Conservation (phyloP, 768 basidiomycete genomes). For the Calocybe cyanea region DNA sequence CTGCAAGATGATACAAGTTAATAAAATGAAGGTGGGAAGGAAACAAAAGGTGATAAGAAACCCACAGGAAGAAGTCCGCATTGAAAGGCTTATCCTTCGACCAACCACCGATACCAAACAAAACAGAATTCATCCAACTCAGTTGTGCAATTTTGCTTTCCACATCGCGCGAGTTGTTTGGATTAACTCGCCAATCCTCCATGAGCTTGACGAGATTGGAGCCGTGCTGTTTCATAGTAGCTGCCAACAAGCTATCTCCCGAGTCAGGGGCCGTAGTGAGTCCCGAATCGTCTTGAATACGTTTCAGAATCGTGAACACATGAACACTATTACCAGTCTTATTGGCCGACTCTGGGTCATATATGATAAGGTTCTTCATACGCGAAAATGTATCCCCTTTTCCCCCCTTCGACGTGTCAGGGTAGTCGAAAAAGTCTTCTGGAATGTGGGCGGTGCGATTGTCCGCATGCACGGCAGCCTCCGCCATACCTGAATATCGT, state of each 20-base stretch:
- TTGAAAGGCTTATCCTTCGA: conserved; percentile 14
- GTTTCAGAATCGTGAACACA: conserved; percentile 17
- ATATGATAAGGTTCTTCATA: conserved; percentile 12
- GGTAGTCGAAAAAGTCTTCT: conserved; percentile 13
- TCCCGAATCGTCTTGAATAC: conserved; percentile 18
- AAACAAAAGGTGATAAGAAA: no score
- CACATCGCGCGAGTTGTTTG: conserved; percentile 11
- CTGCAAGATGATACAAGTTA: conserved; percentile 26
- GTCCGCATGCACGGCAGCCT: conserved; percentile 45
- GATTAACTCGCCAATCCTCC: conserved; percentile 16
- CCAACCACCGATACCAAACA: conserved; percentile 21
- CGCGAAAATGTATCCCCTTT: conserved; percentile 10
- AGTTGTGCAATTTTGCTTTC: conserved; percentile 18
- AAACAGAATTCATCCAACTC: conserved; percentile 17
- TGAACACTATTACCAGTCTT: conserved; percentile 7
- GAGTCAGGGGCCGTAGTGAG: conserved; percentile 8
- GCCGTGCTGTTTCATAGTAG: conserved; percentile 12
- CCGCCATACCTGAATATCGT: conserved; percentile 46
- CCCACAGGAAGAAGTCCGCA: conserved; percentile 23
- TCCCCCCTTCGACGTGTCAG: not conserved
- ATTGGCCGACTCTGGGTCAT: not conserved
- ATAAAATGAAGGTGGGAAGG: not conserved
- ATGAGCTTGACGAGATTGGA: conserved; percentile 9
- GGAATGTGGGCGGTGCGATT: conserved; percentile 23
- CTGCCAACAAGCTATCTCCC: conserved; percentile 9